Conservation (phyloP, 192 early-diverging fungal genomes). For the Powellomyces hirtus region DNA sequence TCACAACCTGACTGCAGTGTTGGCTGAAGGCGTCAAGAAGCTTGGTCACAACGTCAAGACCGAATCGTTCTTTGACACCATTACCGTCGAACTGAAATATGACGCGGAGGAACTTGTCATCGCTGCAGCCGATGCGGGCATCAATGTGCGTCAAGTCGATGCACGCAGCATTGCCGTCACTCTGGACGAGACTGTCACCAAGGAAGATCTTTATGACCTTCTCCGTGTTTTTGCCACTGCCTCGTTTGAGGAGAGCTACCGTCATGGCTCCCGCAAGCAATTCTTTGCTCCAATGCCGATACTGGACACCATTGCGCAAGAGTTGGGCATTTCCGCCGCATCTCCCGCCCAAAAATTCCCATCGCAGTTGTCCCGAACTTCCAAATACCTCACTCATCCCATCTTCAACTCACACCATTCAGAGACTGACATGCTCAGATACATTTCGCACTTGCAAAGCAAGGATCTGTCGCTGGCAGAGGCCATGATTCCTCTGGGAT, state of each 20-base stretch:
- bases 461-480: conserved; percentile 98
- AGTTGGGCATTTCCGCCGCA: conserved; percentile 13
- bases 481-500: conserved; percentile 98
- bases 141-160: conserved; percentile 88
- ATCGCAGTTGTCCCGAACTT: conserved; percentile 65
- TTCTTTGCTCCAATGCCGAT: conserved; percentile 35
- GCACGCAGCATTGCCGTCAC: conserved; percentile 76
- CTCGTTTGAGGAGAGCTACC: conserved; percentile 47
- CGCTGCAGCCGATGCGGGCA: conserved; percentile 69
- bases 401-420: conserved; percentile 97
- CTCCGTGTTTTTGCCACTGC: conserved; percentile 76
- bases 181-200: conserved; percentile 88
- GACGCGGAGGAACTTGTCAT: conserved; percentile 64
- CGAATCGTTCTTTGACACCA: conserved; percentile 90
- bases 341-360: conserved; percentile 45
- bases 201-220: conserved; percentile 77
- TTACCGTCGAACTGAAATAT: conserved; percentile 72
- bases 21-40: conserved; percentile 72
- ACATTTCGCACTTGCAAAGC: conserved; percentile 90
- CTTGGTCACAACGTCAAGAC: conserved; percentile 84
- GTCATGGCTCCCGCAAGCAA: conserved; percentile 37
- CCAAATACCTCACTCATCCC: conserved; percentile 79
- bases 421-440: conserved; percentile 98
- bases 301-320: conserved; percentile 48
- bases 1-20: conserved; percentile 81